phyloP scores from a whole-genome alignment of 495 filamentous ascomycete species.

The Hypoxylon lienhwacheense region DNA sequence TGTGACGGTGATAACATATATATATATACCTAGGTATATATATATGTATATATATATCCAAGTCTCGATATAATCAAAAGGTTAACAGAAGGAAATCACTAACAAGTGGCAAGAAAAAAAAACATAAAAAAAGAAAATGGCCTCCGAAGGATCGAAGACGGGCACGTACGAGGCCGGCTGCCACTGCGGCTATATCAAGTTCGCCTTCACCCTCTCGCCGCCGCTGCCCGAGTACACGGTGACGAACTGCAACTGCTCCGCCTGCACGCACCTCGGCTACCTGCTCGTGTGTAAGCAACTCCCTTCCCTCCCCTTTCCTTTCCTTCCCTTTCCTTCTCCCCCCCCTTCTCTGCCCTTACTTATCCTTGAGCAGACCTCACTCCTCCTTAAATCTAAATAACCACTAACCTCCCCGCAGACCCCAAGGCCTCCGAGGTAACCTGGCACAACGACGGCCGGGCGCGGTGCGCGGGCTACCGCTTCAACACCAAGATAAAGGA shows the following conservation, averaged over 20 bases:
- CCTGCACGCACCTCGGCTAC: conserved; percentile 37
- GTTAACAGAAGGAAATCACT: background rate
- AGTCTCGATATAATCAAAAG: no score
- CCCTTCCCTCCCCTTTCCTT: conserved; percentile 1
- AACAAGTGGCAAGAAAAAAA: background rate
- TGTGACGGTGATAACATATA: no score
- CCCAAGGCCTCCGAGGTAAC: conserved; percentile 23
- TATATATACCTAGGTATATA: no score
- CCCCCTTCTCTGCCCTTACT: background rate
- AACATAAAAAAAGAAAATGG: background rate
- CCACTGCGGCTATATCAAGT: conserved; percentile 43
- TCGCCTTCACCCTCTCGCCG: conserved; percentile 36
- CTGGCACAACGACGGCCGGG: conserved; percentile 35
- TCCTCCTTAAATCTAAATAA: background rate
- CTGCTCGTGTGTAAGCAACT: conserved; percentile 38
- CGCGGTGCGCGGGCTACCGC: conserved; percentile 35
- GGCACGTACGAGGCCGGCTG: conserved; percentile 37
- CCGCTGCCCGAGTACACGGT: conserved; percentile 33
- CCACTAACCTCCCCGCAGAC: conserved; percentile 9
- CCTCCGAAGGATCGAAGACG: conserved; percentile 5
- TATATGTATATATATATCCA: no score
- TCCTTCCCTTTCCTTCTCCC: background rate
- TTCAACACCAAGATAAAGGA: conserved; percentile 41
- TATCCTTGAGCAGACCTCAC: background rate
- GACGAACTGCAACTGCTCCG: conserved; percentile 38